Evolutionary conservation across 495 filamentous ascomycete genomes (phyloP), one percentile per base, ranked within the genome.

Genomic region (Aspergillus hancockii): DNA sequence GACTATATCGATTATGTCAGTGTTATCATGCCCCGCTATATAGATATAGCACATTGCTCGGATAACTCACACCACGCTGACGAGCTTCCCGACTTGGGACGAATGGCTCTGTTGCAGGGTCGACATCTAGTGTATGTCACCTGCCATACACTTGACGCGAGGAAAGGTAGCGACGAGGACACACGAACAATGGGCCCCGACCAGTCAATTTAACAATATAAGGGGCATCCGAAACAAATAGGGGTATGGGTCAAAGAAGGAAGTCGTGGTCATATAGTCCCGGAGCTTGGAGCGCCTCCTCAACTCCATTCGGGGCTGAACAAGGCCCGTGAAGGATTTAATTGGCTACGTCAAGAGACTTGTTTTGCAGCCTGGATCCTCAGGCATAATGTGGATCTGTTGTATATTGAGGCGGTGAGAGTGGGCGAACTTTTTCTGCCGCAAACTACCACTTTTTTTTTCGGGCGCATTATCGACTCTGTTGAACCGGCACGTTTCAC

Each of bases 11-110:
- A 45, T 43, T 28, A 18, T 3, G 40, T 71, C 53, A 74, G 64
- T 14, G 36, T 21, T 50, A 67, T 59, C 59, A 47, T 13, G 22
- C 8, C 32, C 23, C 19, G 13, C n/a, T 34, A 31, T 23, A 34
- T 34, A 28, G 47, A 14, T 18, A 30, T 22, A 28, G 12, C 21
- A 0, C 30, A 36, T 13, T 23, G 47, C 50, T 46, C 16, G 41
- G 32, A 12, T 14, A 49, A 68, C 79, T 63, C 70, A 85, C 82
- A 84, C 81, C 49, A 85, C 72, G 64, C 76, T 84, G 63, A 84
- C 71, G 40, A 82, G 81, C 71, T 79, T 84, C 64, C 77, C 80
- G 38, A 79, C 75, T 53, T 77, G 74, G 70, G 80, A 73, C 58
- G 79, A 68, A 46, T 72, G 70, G 58, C 71, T 71, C 61, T 75